These are phyloP conservation scores for Coemansia aciculifera DNA, from an alignment of 192 early-diverging fungal genomes.

Conservation along the genomic window DNA sequence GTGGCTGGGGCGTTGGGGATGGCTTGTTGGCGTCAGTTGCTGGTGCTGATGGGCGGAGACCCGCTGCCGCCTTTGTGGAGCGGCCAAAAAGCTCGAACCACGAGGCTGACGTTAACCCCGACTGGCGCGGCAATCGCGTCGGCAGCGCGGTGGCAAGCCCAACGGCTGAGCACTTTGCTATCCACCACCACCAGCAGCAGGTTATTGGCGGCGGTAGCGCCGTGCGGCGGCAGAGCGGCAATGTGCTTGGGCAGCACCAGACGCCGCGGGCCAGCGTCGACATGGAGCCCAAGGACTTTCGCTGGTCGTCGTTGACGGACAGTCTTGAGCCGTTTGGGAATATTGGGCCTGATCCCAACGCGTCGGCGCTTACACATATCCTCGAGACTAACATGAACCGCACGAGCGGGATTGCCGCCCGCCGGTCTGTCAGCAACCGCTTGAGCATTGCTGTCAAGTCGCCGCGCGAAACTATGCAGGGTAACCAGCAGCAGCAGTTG, in stretches of 20 bases:
- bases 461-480: slow-evolving; percentile 51
- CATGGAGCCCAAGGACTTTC: slow-evolving; percentile 55
- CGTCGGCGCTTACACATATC: slow-evolving; percentile 35
- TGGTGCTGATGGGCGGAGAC: slow-evolving; percentile 10
- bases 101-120: slow-evolving; percentile 41
- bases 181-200: slow-evolving; percentile 15
- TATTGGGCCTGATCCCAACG: slow-evolving; percentile 33
- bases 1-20: slow-evolving; percentile 26
- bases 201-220: slow-evolving; percentile 26
- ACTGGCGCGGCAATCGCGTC: slow-evolving; percentile 36
- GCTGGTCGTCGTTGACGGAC: slow-evolving; percentile 52
- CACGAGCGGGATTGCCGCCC: slow-evolving; percentile 45
- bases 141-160: slow-evolving; percentile 27
- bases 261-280: slow-evolving; percentile 49
- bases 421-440: slow-evolving; percentile 45
- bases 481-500: slow-evolving; percentile 43
- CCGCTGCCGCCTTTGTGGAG: not conserved
- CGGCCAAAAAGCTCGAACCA: slow-evolving; percentile 48
- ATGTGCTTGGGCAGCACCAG: slow-evolving; percentile 39
- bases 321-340: slow-evolving; percentile 44
- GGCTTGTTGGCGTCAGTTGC: slow-evolving; percentile 17
- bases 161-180: slow-evolving; percentile 25
- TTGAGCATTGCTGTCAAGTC: slow-evolving; percentile 51
- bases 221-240: slow-evolving; percentile 34
- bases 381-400: slow-evolving; percentile 45